Evolutionary conservation across 2,329 filamentous ascomycete species (phyloP), one percentile per base, ranked within the genome.

Genomic region (Curvularia hawaiiensis): DNA sequence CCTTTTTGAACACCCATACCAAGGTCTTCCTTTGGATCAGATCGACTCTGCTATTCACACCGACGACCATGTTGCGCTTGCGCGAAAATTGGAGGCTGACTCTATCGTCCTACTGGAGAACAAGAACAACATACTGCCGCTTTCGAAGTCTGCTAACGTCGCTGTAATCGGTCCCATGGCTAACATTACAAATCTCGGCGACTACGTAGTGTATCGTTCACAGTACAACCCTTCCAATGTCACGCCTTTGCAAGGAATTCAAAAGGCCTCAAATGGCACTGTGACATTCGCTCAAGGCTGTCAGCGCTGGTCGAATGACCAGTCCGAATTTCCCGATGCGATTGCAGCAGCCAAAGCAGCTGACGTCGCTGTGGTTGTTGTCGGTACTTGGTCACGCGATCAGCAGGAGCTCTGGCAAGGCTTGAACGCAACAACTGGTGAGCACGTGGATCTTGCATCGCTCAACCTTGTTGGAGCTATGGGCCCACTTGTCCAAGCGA

Each of bases 121-220:
- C 63, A 83, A 90, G 12, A 82, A 83, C 38, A 79, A 79, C 14
- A 72, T 88, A 0, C 79, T 93, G 1, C 90, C 90, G 0, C 73
- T 89, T 3, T 83, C 83, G 33, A 90, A 88, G 69, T 80, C 84
- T 8, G 87, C 87, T n/a, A 86, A 84, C 16, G 81, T 91, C 56
- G 88, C 88, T 4, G 86, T 92, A 16, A 90, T 92, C 65, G 90
- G 90, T 0, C 89, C 89, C 2, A 91, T 92, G 85, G 89, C 87
- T 1, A 68, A 73, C 56, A 59, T 67, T n/a, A 60, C 59, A 3
- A 64, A 86, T 82, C 89, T 91, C 58, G 89, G 89, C 50, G 89
- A 91, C 74, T 91, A 91, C 65, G 88, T 91, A 16, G 87, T 90
- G 20, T 85, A 87, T 68, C 78, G 80, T 46, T 84, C 87, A 14